Evolutionary conservation across 2,329 filamentous ascomycete species (phyloP).

Genomic region (Paradendryphiella salina): DNA sequence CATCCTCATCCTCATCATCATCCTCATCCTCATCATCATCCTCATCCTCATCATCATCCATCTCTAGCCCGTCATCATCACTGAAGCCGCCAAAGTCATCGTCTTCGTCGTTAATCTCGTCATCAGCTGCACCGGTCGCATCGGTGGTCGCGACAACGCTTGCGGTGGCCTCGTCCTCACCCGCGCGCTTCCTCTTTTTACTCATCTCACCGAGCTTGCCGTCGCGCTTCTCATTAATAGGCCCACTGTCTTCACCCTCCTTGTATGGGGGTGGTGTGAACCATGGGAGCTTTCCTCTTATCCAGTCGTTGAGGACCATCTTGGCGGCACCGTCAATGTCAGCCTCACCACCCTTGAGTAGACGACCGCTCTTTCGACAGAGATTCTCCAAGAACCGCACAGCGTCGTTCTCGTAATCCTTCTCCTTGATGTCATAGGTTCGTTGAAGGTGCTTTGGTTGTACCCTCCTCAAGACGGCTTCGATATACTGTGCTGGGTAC

Average conservation of each 20-base stretch:
- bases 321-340: slow-evolving; percentile 94
- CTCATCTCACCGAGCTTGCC: slow-evolving; percentile 83
- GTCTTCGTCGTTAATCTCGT: slow-evolving; percentile 24
- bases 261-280: slow-evolving; percentile 75
- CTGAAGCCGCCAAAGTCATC: slow-evolving; percentile 44
- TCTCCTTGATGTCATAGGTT: slow-evolving; percentile 85
- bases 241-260: slow-evolving; percentile 41
- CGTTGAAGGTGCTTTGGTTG: slow-evolving; percentile 87
- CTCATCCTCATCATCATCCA: slow-evolving; percentile 25
- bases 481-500: slow-evolving; percentile 93
- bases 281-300: slow-evolving; percentile 95
- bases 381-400: slow-evolving; percentile 85
- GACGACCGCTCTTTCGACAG: slow-evolving; percentile 80
- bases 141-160: slow-evolving; percentile 27
- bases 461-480: slow-evolving; percentile 75
- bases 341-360: slow-evolving; percentile 90
- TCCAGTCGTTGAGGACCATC: slow-evolving; percentile 95
- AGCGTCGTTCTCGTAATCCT: slow-evolving; percentile 70
- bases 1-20: slow-evolving; percentile 27
- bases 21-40: slow-evolving; percentile 28
- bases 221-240: slow-evolving; percentile 64
- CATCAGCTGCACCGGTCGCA: slow-evolving; percentile 15
- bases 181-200: slow-evolving; percentile 69
- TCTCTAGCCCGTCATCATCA: slow-evolving; percentile 26
- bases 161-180: slow-evolving; percentile 37